phyloP scores from a whole-genome alignment of 1,139 yeast genomes.

The Kodamaea plutei region DNA sequence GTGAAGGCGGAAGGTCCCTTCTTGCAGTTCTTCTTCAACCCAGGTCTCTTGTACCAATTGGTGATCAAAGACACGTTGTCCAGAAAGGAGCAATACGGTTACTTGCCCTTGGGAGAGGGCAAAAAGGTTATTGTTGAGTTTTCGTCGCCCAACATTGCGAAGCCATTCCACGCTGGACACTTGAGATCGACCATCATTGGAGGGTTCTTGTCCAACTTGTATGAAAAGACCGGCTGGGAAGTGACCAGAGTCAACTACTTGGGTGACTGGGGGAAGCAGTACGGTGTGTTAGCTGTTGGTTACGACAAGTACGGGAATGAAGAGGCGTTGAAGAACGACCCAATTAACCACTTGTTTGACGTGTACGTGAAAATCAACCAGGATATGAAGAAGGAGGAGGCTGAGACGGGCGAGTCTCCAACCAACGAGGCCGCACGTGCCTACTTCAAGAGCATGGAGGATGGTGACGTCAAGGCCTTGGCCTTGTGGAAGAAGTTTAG shows the following conservation, averaged over 20 bases:
- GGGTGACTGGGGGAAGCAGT: constrained; percentile 99
- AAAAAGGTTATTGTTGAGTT: constrained; percentile 81
- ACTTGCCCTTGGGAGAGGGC: constrained; percentile 68
- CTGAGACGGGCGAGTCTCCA: constrained; percentile 44
- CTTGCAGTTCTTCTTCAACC: constrained; percentile 80
- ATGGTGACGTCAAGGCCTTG: constrained; percentile 81
- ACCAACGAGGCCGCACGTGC: constrained; percentile 85
- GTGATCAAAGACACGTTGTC: constrained; percentile 70
- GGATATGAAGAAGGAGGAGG: constrained; percentile 63
- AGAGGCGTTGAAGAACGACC: constrained; percentile 66
- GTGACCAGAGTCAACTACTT: constrained; percentile 88
- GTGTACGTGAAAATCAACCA: constrained; percentile 87
- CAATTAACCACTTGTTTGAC: constrained; percentile 91
- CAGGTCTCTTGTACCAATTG: constrained; percentile 58
- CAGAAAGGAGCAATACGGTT: constrained; percentile 63
- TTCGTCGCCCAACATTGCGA: constrained; percentile 97
- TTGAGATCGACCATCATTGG: constrained; percentile 97
- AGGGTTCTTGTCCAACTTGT: constrained; percentile 88
- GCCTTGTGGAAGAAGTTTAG: constrained; percentile 85
- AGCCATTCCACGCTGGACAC: constrained; percentile 99
- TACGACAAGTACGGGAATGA: constrained; percentile 81
- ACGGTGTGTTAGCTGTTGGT: constrained; percentile 93
- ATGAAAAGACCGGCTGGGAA: constrained; percentile 87
- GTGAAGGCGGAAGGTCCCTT: constrained; percentile 88
- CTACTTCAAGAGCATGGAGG: constrained; percentile 89